Evolutionary conservation across 768 basidiomycete species (phyloP).

Genomic region (Sutorius australiensis): DNA sequence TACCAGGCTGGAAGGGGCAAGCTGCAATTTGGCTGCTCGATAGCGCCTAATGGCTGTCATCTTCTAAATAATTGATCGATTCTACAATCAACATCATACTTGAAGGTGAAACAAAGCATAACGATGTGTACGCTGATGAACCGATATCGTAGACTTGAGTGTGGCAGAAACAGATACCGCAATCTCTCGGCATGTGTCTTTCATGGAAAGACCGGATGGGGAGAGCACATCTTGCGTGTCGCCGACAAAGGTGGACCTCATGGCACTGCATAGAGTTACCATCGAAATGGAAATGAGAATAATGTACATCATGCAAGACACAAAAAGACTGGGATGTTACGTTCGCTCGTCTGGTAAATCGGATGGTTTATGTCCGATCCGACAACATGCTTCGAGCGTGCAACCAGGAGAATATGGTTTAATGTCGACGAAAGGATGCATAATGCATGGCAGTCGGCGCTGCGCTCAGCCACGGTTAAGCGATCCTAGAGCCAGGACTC

Average conservation of each 20-base stretch:
- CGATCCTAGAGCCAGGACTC: neutral
- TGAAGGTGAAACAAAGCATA: neutral
- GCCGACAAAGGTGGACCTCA: neutral
- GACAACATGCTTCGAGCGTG: too few relatives aligned
- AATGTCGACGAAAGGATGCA: too few relatives aligned
- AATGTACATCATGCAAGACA: neutral
- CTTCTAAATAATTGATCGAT: constrained; percentile 35
- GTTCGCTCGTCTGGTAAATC: too few relatives aligned
- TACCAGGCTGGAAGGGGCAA: constrained; percentile 60
- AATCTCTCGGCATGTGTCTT: constrained; percentile 1
- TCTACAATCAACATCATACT: neutral
- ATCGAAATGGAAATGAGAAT: neutral
- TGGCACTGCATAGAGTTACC: neutral
- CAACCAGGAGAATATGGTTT: neutral
- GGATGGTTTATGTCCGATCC: neutral
- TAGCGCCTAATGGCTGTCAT: constrained; percentile 48
- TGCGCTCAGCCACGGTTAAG: neutral
- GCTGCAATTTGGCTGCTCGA: constrained; percentile 44
- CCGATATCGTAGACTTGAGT: neutral
- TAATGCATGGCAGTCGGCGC: neutral
- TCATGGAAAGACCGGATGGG: neutral
- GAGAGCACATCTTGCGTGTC: neutral
- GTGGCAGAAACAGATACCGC: neutral
- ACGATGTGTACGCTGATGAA: neutral
- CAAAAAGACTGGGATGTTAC: too few relatives aligned